phyloP scores from a whole-genome alignment of 768 basidiomycete genomes.

The Hortiboletus campestris region DNA sequence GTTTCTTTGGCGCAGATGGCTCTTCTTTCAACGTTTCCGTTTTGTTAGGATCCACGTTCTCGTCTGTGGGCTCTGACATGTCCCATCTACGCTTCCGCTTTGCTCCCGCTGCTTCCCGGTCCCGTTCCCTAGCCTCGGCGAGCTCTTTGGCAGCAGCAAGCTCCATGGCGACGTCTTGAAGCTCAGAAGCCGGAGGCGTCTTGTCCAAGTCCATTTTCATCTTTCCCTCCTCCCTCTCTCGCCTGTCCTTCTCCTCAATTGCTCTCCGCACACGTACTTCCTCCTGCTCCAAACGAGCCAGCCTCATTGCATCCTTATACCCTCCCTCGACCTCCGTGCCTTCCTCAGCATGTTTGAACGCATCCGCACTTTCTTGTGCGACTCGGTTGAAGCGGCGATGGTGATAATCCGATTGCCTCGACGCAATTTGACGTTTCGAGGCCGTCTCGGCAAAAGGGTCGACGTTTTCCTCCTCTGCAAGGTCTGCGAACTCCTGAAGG shows the following conservation, averaged over 20 bases:
- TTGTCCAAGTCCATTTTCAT: slow-evolving; percentile 87
- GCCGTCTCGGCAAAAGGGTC: slow-evolving; percentile 94
- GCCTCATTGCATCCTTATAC: slow-evolving; percentile 95
- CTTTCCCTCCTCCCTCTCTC: slow-evolving; percentile 65
- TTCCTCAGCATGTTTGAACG: slow-evolving; percentile 65
- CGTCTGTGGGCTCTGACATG: slow-evolving; percentile 56
- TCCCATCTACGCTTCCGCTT: slow-evolving; percentile 87
- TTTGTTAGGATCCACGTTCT: slow-evolving; percentile 63
- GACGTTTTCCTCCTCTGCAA: slow-evolving; percentile 90
- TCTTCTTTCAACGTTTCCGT: slow-evolving; percentile 73
- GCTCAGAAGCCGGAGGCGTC: slow-evolving; percentile 83
- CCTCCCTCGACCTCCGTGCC: slow-evolving; percentile 76
- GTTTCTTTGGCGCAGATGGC: slow-evolving; percentile 79
- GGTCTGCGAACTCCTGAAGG: slow-evolving; percentile 88
- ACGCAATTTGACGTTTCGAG: slow-evolving; percentile 88
- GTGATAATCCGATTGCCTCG: slow-evolving; percentile 94
- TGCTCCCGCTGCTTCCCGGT: slow-evolving; percentile 42
- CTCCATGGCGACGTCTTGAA: slow-evolving; percentile 70
- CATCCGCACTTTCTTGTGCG: slow-evolving; percentile 78
- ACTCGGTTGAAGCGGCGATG: slow-evolving; percentile 85
- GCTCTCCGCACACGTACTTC: slow-evolving; percentile 79
- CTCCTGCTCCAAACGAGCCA: slow-evolving; percentile 89
- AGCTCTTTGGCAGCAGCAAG: slow-evolving; percentile 49
- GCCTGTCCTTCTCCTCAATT: slow-evolving; percentile 86
- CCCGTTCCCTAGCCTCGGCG: slow-evolving; percentile 37